Percentiles rank a stretch among this genome's conserved stretches.
Conservation (phyloP, 73 alveolate genomes). For the Urostyla sp. region DNA sequence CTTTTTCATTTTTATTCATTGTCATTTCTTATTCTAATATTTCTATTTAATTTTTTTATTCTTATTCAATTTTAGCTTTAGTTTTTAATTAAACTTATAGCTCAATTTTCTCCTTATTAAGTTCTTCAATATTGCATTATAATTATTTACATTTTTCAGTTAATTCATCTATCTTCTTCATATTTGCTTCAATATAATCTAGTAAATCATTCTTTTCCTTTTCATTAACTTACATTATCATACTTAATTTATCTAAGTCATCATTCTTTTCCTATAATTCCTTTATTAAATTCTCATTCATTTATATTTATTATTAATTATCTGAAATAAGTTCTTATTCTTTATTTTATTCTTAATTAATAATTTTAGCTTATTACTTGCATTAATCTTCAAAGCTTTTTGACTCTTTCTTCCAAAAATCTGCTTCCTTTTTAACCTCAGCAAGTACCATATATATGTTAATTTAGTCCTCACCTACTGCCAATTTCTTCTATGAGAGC, state of each 20-base stretch:
- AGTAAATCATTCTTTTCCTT: constrained; percentile 20
- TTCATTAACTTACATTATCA: background rate
- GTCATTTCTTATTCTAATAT: constrained; percentile 16
- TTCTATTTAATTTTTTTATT: background rate
- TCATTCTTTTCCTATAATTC: background rate
- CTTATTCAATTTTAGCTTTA: background rate
- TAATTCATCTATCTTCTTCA: constrained; percentile 19
- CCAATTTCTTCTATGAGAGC: background rate
- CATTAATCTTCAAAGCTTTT: constrained; percentile 35
- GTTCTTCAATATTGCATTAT: background rate
- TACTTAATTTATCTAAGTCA: background rate
- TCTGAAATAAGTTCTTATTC: background rate
- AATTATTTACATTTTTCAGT: background rate
- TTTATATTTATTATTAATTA: background rate
- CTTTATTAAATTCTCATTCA: background rate
- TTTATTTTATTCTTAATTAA: background rate
- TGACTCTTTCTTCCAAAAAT: constrained; percentile 49
- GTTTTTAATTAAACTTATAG: background rate
- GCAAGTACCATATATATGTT: constrained; percentile 18
- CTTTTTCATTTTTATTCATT: constrained; percentile 5
- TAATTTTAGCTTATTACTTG: background rate
- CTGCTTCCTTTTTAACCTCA: constrained; percentile 36
- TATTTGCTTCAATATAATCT: constrained; percentile 17
- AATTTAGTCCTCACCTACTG: constrained; percentile 1
- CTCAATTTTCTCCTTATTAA: background rate